These are phyloP conservation scores for Trypanosoma cruzi DNA, from an alignment of 208 protist genomes.

Conservation along the genomic window DNA sequence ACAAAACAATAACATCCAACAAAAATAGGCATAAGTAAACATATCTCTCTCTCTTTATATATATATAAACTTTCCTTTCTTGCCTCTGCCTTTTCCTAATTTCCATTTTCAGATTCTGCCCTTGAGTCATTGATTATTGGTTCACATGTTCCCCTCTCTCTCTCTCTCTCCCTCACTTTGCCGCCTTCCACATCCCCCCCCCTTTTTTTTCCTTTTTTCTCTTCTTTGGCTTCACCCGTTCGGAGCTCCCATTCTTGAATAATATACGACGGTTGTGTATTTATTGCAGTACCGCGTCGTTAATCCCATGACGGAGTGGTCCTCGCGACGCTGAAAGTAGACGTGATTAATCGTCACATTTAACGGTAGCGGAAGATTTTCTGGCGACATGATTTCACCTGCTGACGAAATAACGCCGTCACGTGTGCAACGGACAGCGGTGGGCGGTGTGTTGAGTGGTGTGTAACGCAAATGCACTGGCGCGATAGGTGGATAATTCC, in stretches of 20 bases:
- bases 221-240: not conserved
- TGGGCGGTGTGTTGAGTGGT: constrained; percentile 92
- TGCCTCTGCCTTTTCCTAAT: too few relatives aligned
- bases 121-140: not conserved
- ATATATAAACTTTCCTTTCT: too few relatives aligned
- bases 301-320: constrained; percentile 86
- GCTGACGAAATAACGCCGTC: constrained; percentile 62
- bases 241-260: constrained; percentile 31
- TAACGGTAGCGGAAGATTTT: constrained; percentile 86
- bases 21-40: too few relatives aligned
- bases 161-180: not conserved
- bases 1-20: too few relatives aligned
- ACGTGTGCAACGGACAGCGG: constrained; percentile 68
- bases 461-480: constrained; percentile 92
- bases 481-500: constrained; percentile 90
- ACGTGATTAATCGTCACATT: constrained; percentile 93
- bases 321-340: constrained; percentile 91
- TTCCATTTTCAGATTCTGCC: too few relatives aligned
- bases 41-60: too few relatives aligned
- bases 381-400: constrained; percentile 47
- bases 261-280: constrained; percentile 91
- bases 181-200: not conserved
- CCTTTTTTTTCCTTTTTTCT: not conserved
- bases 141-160: not conserved
- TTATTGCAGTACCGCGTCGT: constrained; percentile 92